These are phyloP conservation scores for Apiospora kogelbergensis DNA, from an alignment of 2,329 filamentous ascomycete species.

Conservation along the genomic window DNA sequence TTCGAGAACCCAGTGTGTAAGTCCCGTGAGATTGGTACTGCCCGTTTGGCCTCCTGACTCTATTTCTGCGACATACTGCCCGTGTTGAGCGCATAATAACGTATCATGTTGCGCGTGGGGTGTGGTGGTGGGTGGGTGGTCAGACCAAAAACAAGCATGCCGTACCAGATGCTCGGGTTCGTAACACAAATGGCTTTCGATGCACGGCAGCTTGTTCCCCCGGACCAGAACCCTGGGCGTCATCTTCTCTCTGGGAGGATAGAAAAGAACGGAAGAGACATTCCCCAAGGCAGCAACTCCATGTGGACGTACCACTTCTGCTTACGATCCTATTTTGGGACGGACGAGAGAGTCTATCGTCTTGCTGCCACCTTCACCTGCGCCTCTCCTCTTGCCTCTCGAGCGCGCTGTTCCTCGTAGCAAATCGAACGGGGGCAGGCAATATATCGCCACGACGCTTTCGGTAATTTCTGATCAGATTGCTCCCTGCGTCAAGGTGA, in stretches of 20 bases:
- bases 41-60: background rate
- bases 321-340: background rate
- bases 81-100: background rate
- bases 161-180: background rate
- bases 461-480: background rate
- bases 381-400: background rate
- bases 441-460: background rate
- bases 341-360: background rate
- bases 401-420: background rate
- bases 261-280: background rate
- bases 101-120: background rate
- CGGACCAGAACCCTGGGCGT: no score
- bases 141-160: slow-evolving; percentile 1
- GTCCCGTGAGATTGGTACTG: background rate
- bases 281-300: background rate
- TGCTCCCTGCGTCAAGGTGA: background rate
- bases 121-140: background rate
- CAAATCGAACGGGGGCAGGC: background rate
- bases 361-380: background rate
- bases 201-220: background rate
- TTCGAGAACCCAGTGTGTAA: background rate
- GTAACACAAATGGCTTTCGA: background rate
- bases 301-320: background rate
- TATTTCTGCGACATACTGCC: background rate
- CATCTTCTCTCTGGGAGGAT: background rate